Evolutionary conservation across 2,329 filamentous ascomycete genomes (phyloP).

Genomic region (Aureobasidium sp.): DNA sequence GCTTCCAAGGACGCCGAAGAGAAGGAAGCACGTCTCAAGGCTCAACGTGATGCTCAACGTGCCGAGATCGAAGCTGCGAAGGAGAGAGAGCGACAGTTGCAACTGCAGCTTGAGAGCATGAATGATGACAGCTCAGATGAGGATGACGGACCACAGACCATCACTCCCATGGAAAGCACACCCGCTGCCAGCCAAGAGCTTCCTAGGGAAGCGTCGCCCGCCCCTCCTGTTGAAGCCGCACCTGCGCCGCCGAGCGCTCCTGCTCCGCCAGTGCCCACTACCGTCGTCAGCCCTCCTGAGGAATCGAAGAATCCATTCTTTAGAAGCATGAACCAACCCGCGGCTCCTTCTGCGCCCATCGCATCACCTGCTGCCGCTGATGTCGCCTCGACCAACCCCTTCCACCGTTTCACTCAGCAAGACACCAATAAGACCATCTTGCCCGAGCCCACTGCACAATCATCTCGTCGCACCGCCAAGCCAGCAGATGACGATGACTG

Average conservation of each 20-base stretch:
- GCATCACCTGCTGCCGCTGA: slow-evolving; percentile 37
- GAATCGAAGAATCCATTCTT: slow-evolving; percentile 95
- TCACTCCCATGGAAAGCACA: slow-evolving; percentile 54
- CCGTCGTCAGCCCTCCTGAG: slow-evolving; percentile 45
- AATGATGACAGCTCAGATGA: slow-evolving; percentile 75
- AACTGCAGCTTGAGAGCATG: slow-evolving; percentile 73
- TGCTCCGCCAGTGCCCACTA: slow-evolving; percentile 35
- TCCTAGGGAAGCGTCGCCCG: slow-evolving; percentile 38
- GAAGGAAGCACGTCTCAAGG: slow-evolving; percentile 74
- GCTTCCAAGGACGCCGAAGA: slow-evolving; percentile 79
- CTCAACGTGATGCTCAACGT: slow-evolving; percentile 73
- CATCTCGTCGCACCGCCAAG: slow-evolving; percentile 46
- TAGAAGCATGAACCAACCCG: slow-evolving; percentile 67
- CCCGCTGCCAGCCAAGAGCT: slow-evolving; percentile 51
- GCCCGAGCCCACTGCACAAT: slow-evolving; percentile 39
- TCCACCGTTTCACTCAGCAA: slow-evolving; percentile 73
- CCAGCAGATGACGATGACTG: slow-evolving; percentile 64
- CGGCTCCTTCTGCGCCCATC: slow-evolving; percentile 22
- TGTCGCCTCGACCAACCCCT: slow-evolving; percentile 77
- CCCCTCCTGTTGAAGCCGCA: slow-evolving; percentile 33
- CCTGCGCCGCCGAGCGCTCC: slow-evolving; percentile 30
- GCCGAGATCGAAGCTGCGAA: slow-evolving; percentile 88
- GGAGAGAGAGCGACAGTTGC: slow-evolving; percentile 82
- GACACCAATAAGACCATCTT: slow-evolving; percentile 41
- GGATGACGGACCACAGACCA: slow-evolving; percentile 67